Conservation (phyloP, 352 stramenopile genomes). For the Halophytophthora batemanensis region DNA sequence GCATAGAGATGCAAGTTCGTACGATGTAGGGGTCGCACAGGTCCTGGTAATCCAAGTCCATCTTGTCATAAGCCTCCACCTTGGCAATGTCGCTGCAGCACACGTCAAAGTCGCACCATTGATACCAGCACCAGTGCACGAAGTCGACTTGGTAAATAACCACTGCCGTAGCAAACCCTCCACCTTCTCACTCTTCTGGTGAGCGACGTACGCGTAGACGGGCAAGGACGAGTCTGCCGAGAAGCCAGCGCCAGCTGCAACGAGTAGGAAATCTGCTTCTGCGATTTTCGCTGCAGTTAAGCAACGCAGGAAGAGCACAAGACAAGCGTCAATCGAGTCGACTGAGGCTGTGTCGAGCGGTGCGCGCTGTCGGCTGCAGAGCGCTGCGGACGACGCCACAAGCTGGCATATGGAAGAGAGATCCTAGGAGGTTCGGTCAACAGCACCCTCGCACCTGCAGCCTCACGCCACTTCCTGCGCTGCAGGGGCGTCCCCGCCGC, state of each 20-base stretch:
- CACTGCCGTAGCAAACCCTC: not conserved
- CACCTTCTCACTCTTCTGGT: not conserved
- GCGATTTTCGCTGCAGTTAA: slow-evolving; percentile 55
- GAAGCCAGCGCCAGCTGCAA: slow-evolving; percentile 88
- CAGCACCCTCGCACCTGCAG: slow-evolving; percentile 23
- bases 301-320: not conserved
- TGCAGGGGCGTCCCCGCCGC: not conserved
- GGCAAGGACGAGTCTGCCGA: slow-evolving; percentile 87
- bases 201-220: slow-evolving; percentile 77
- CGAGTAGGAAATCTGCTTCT: slow-evolving; percentile 78
- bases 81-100: slow-evolving; percentile 74
- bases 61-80: slow-evolving; percentile 71
- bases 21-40: slow-evolving; percentile 85
- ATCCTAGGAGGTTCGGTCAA: not conserved
- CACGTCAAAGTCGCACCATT: slow-evolving; percentile 8
- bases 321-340: slow-evolving; percentile 1
- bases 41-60: slow-evolving; percentile 87
- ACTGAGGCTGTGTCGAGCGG: slow-evolving; percentile 1
- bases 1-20: not conserved
- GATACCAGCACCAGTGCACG: not conserved
- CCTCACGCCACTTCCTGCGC: slow-evolving; percentile 17
- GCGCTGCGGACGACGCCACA: not conserved
- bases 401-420: not conserved
- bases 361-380: not conserved
- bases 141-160: not conserved